Evolutionary conservation across 1,284 basidiomycete genomes (phyloP).

Genomic region (Veloboletus limbatus): DNA sequence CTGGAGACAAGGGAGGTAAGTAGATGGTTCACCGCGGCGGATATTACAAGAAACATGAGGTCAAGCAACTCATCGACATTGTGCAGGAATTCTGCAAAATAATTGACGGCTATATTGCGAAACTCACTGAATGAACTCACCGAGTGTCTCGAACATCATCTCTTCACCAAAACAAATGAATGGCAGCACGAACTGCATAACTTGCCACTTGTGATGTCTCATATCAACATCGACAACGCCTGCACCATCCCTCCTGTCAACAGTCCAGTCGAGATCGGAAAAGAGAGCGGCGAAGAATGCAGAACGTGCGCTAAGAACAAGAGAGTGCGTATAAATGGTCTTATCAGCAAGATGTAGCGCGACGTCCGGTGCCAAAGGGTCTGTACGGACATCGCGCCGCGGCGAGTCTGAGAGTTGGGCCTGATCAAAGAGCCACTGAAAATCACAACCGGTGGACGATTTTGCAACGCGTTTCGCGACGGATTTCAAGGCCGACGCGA

Average conservation of each 20-base stretch:
- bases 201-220: slow-evolving; percentile 71
- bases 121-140: slow-evolving; percentile 41
- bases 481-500: slow-evolving; percentile 54
- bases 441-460: slow-evolving; percentile 48
- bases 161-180: slow-evolving; percentile 83
- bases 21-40: slow-evolving; percentile 62
- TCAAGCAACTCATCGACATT: slow-evolving; percentile 80
- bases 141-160: slow-evolving; percentile 72
- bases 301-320: slow-evolving; percentile 78
- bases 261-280: slow-evolving; percentile 81
- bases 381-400: slow-evolving; percentile 9
- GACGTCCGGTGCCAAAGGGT: slow-evolving; percentile 60
- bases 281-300: slow-evolving; percentile 89
- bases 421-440: slow-evolving; percentile 45
- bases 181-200: slow-evolving; percentile 74
- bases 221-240: slow-evolving; percentile 67
- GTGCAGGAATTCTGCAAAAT: slow-evolving; percentile 53
- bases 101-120: background rate
- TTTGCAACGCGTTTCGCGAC: slow-evolving; percentile 48
- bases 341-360: slow-evolving; percentile 73
- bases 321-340: slow-evolving; percentile 69
- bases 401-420: slow-evolving; percentile 24
- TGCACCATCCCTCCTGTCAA: slow-evolving; percentile 52
- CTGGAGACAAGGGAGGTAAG: background rate
- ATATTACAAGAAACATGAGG: slow-evolving; percentile 86